Evolutionary conservation across 1,139 yeast species (phyloP).

Genomic region (Kluyveromyces sp.): DNA sequence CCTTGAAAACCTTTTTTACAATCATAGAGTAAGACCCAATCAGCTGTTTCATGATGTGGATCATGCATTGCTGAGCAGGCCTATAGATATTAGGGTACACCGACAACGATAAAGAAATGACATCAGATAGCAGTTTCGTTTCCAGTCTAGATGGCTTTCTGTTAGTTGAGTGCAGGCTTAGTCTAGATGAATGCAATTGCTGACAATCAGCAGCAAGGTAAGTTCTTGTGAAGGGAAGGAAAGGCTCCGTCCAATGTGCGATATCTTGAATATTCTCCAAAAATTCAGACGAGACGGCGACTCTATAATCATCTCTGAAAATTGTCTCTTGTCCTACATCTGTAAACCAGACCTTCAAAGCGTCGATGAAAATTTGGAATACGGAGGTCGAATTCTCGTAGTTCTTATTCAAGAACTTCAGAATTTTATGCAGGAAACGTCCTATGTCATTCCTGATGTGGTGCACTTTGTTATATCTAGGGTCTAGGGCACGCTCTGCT

Average conservation of each 20-base stretch:
- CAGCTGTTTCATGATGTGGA: constrained; percentile 66
- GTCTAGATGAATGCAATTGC: constrained; percentile 69
- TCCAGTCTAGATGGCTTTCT: constrained; percentile 68
- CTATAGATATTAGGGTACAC: constrained; percentile 62
- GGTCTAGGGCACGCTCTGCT: constrained; percentile 45
- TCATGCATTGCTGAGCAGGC: constrained; percentile 64
- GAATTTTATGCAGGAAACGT: constrained; percentile 54
- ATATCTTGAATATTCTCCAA: constrained; percentile 42
- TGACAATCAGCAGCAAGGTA: constrained; percentile 73
- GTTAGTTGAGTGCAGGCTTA: constrained; percentile 67
- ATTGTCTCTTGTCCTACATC: constrained; percentile 75
- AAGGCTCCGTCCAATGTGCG: constrained; percentile 44
- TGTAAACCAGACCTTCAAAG: constrained; percentile 72
- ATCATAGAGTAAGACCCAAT: constrained; percentile 59
- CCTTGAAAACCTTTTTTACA: constrained; percentile 37
- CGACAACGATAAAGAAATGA: constrained; percentile 63
- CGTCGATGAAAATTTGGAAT: constrained; percentile 58
- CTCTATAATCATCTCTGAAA: constrained; percentile 48
- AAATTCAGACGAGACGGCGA: constrained; percentile 40
- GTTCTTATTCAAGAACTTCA: constrained; percentile 41
- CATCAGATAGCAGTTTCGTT: constrained; percentile 54
- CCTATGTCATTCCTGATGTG: constrained; percentile 59
- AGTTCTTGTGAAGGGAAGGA: constrained; percentile 63
- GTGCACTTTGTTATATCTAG: constrained; percentile 55
- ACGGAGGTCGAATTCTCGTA: constrained; percentile 65